phyloP scores from a whole-genome alignment of 2,329 filamentous ascomycete genomes.

The Blumeria graminis region DNA sequence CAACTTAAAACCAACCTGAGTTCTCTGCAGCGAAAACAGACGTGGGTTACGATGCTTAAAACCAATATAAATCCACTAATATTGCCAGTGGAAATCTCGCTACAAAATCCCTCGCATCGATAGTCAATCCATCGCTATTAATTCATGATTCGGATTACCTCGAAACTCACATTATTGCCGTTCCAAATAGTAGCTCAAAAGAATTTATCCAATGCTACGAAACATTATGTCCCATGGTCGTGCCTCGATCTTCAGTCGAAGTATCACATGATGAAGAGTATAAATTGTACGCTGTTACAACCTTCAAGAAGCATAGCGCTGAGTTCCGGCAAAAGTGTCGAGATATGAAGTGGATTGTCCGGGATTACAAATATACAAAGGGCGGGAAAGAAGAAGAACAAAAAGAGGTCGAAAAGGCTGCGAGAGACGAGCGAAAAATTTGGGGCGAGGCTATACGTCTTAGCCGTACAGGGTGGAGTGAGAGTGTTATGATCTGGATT shows the following conservation, averaged over 20 bases:
- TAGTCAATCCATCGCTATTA: slow-evolving; percentile 59
- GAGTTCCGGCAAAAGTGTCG: slow-evolving; percentile 85
- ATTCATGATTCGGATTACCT: slow-evolving; percentile 88
- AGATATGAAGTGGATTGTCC: slow-evolving; percentile 82
- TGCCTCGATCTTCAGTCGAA: slow-evolving; percentile 63
- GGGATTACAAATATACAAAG: slow-evolving; percentile 82
- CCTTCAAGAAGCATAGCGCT: slow-evolving; percentile 71
- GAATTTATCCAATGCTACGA: slow-evolving; percentile 84
- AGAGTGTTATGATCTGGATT: slow-evolving; percentile 88
- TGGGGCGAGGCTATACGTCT: slow-evolving; percentile 80
- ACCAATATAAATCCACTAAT: slow-evolving; percentile 5
- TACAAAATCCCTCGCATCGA: slow-evolving; percentile 75
- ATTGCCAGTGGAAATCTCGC: slow-evolving; percentile 57
- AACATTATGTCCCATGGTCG: slow-evolving; percentile 70
- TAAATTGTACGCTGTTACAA: slow-evolving; percentile 64
- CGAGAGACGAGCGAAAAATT: slow-evolving; percentile 68
- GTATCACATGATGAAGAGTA: slow-evolving; percentile 79
- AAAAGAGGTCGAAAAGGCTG: slow-evolving; percentile 60
- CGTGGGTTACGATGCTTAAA: slow-evolving; percentile 26
- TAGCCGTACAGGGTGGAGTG: slow-evolving; percentile 79
- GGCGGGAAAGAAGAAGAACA: slow-evolving; percentile 76
- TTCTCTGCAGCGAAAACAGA: slow-evolving; percentile 65
- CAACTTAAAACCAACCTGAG: slow-evolving; percentile 66
- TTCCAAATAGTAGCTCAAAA: slow-evolving; percentile 57
- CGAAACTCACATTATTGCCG: slow-evolving; percentile 80